A percentile compares a stretch with the other conserved stretches of the same genome.
Conservation (phyloP, 257 asterid species). For the Solanum gandarillasii region DNA sequence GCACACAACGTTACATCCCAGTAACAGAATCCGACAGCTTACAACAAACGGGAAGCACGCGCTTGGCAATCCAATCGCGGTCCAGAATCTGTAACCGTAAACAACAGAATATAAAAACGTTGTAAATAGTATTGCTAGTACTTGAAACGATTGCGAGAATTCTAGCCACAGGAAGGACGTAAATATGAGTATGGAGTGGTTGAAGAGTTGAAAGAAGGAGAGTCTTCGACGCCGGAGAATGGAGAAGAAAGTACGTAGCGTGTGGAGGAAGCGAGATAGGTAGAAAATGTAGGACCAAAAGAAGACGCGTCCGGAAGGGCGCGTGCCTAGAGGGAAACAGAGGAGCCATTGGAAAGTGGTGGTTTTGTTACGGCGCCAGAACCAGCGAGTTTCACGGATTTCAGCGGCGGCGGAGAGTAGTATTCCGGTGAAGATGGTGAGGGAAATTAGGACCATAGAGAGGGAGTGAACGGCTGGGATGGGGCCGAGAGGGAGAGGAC, state of each 20-base stretch:
- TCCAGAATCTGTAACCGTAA: conserved; percentile 92
- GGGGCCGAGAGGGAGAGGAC: conserved; percentile 12
- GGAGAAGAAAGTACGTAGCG: conserved; percentile 1
- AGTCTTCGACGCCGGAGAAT: conserved; percentile 1
- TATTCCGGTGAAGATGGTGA: conserved; percentile 14
- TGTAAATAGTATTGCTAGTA: conserved; percentile 49
- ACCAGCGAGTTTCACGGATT: conserved; percentile 9
- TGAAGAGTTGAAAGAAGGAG: conserved; percentile 7
- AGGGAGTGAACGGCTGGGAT: conserved; percentile 16
- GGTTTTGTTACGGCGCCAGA: conserved; percentile 4
- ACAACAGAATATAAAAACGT: conserved; percentile 54
- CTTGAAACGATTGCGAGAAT: conserved; percentile 82
- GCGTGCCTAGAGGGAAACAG: conserved; percentile 16
- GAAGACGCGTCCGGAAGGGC: conserved; percentile 20
- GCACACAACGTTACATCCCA: conserved; percentile 59
- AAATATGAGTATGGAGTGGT: conserved; percentile 16
- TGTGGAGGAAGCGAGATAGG: conserved; percentile 12
- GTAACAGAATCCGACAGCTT: conserved; percentile 52
- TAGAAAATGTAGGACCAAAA: conserved; percentile 42
- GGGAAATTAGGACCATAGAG: conserved; percentile 7
- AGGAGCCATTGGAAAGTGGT: conserved; percentile 18
- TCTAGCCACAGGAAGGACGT: conserved; percentile 86
- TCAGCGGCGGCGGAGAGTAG: conserved; percentile 15
- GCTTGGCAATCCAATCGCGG: conserved; percentile 62
- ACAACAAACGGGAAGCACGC: conserved; percentile 69